Evolutionary conservation across 257 asterid species (phyloP), one percentile per base, ranked within the genome.

Genomic region (Thymus quinquecostatus): DNA sequence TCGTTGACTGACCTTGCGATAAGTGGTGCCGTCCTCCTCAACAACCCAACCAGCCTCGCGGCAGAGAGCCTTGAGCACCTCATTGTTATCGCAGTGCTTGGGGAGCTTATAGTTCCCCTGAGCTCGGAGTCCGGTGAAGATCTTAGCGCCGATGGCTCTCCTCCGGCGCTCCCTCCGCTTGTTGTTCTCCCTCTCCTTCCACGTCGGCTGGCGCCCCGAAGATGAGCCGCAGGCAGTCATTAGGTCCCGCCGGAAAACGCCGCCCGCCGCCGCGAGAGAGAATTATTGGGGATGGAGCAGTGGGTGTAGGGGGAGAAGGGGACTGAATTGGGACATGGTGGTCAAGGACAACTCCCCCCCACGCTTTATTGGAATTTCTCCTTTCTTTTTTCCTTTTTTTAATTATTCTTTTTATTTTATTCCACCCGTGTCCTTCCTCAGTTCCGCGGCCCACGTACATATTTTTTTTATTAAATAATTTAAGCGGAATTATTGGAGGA

Each of bases 121-220:
- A 67, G 91, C 85, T 27, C 97, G 78, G 30, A 91, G 86, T 0
- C 97, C 97, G 10, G 94, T 4, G 75, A 79, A 91, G 21, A 91
- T 87, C 87, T 91, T 91, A 50, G 92, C 94, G 60, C 92, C 96
- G 44, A 91, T 81, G 60, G 97, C 97, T 60, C 97, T 78, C 66
- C 97, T 62, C 51, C 89, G 59, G 74, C 96, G 75, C 84, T 88
- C 97, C 36, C 97, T 77, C 33, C 94, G 75, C 85, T 82, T 85
- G 79, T 91, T 91, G 81, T 88, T 87, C 83, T 91, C 97, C 66
- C 97, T 87, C 82, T 91, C 97, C 77, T 86, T 85, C 95, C 96
- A 91, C 10, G 96, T 79, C 44, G 96, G 96, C 77, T 72, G 79
- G 44, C 88, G 73, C 67, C 78, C 84, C 30, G 81, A 54, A 6